Evolutionary conservation across 305 asterid genomes (phyloP).

Genomic region (Vinca major): DNA sequence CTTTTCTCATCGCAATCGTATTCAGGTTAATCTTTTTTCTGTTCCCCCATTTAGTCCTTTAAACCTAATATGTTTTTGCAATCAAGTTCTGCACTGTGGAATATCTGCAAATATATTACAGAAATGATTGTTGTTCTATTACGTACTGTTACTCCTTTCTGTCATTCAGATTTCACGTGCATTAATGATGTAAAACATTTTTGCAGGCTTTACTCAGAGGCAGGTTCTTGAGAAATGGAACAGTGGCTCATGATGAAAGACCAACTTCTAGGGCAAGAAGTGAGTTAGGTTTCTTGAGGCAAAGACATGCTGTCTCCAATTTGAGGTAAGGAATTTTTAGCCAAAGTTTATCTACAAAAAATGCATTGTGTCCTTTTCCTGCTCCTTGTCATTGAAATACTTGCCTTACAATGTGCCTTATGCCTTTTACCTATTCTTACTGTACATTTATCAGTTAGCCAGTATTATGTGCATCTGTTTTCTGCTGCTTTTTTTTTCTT

Average conservation of each 20-base stretch:
- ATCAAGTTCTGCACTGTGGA: background rate
- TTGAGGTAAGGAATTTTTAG: conserved; percentile 41
- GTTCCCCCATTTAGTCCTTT: background rate
- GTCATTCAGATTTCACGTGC: background rate
- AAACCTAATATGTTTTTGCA: background rate
- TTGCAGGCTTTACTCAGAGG: conserved; percentile 70
- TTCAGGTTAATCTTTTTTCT: conserved; percentile 22
- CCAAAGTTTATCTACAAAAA: background rate
- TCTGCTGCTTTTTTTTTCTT: background rate
- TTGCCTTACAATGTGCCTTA: background rate
- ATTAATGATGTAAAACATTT: conserved; percentile 2
- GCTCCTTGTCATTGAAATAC: background rate
- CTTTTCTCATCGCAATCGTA: conserved; percentile 76
- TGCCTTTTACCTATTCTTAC: background rate
- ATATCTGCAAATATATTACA: background rate
- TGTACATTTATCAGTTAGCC: background rate
- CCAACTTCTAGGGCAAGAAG: conserved; percentile 49
- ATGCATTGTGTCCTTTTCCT: background rate
- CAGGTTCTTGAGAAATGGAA: conserved; percentile 59
- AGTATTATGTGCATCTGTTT: background rate
- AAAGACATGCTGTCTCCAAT: conserved; percentile 61
- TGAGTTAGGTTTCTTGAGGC: conserved; percentile 64
- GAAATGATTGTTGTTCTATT: background rate
- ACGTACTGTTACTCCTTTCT: background rate
- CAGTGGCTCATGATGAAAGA: conserved; percentile 36